Conservation (phyloP, 495 filamentous ascomycete species). For the Penicillium samsonianum region DNA sequence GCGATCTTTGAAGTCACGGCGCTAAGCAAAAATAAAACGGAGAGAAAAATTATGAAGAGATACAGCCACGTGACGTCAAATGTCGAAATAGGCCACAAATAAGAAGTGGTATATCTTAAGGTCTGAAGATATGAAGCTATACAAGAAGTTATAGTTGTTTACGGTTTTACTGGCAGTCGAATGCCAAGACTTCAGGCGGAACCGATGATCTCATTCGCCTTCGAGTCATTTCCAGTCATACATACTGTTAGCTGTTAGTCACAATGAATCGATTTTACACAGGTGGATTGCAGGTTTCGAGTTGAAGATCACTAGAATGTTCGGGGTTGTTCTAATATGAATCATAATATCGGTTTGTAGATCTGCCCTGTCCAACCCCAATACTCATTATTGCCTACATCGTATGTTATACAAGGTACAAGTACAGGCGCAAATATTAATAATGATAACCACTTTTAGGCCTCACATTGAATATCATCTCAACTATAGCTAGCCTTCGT, state of each 20-base stretch:
- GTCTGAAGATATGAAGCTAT: slow-evolving; percentile 3
- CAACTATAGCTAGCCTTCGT: neutral
- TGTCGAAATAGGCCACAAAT: neutral
- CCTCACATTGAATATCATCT: neutral
- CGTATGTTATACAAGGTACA: neutral
- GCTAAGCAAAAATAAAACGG: slow-evolving; percentile 1
- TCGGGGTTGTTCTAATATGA: neutral
- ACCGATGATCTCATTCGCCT: slow-evolving; percentile 12
- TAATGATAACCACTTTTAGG: neutral
- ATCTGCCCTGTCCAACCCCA: neutral
- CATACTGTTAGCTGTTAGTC: neutral
- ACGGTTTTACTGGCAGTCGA: neutral
- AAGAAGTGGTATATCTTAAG: neutral
- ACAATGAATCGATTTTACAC: neutral
- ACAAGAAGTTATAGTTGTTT: slow-evolving; percentile 14
- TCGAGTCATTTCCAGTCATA: slow-evolving; percentile 8
- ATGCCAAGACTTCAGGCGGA: slow-evolving; percentile 11
- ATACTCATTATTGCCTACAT: neutral
- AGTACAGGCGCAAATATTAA: neutral
- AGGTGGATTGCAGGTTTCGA: neutral
- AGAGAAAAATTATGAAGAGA: neutral
- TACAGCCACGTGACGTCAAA: slow-evolving; percentile 6
- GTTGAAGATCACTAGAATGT: neutral
- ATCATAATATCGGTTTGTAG: neutral
- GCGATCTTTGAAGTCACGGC: slow-evolving; percentile 4